Conservation (phyloP, 1,139 yeast genomes). For the Sugiyamaella xylanicola region DNA sequence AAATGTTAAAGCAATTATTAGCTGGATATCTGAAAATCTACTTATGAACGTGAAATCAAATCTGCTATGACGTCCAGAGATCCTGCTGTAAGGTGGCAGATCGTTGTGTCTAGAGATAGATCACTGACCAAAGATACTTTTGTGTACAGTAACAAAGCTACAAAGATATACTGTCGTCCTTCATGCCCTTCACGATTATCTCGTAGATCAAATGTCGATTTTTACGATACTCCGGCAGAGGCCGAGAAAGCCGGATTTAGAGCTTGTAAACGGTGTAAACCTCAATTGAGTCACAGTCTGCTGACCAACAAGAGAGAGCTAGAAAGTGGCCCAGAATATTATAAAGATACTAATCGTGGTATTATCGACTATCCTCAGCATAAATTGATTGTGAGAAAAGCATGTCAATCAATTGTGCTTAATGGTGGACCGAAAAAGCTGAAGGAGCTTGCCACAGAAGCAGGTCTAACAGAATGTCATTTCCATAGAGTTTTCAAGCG, state of each 20-base stretch:
- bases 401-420: constrained; percentile 14
- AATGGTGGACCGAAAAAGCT: constrained; percentile 16
- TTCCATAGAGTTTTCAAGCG: constrained; percentile 20
- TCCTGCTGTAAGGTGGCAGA: constrained; percentile 15
- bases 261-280: constrained; percentile 22
- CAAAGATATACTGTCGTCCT: constrained; percentile 19
- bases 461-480: constrained; percentile 18
- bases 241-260: constrained; percentile 18
- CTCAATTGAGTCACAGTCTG: constrained; percentile 6
- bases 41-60: no score
- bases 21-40: no score
- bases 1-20: no score
- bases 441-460: constrained; percentile 16
- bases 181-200: constrained; percentile 20
- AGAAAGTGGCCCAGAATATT: neutral
- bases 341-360: constrained; percentile 1
- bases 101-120: constrained; percentile 14
- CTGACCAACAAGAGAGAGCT: neutral
- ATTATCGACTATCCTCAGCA: constrained; percentile 19
- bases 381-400: constrained; percentile 9
- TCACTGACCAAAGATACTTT: constrained; percentile 15
- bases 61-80: constrained; percentile 2
- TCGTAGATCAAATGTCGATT: constrained; percentile 17
- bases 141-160: constrained; percentile 17
- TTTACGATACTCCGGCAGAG: constrained; percentile 10